Evolutionary conservation across 2,329 filamentous ascomycete genomes (phyloP).

Genomic region (Sclerotinia trifoliorum): DNA sequence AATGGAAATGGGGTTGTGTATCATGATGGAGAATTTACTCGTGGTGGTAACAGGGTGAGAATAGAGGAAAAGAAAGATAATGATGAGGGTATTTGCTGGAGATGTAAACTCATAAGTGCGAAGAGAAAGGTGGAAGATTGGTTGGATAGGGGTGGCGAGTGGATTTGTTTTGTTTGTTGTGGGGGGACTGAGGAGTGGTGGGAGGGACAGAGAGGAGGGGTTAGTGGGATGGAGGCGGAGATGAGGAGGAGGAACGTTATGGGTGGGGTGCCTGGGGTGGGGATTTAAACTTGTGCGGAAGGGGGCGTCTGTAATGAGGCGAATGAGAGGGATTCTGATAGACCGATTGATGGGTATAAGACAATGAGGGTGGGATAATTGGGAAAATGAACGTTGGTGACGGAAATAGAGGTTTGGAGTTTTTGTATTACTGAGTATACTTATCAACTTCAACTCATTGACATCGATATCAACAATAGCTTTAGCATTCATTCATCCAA

Average conservation of each 20-base stretch:
- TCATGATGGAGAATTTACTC: no score
- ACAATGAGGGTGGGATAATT: background rate
- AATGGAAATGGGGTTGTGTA: background rate
- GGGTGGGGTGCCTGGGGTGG: conserved; percentile 2
- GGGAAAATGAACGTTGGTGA: background rate
- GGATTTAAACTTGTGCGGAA: background rate
- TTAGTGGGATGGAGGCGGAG: background rate
- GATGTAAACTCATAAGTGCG: conserved; percentile 31
- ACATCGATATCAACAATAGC: conserved; percentile 5
- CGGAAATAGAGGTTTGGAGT: background rate
- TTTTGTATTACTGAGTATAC: background rate
- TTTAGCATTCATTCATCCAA: conserved; percentile 1
- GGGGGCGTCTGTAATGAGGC: no score
- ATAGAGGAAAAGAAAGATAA: background rate
- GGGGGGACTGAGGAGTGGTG: conserved; percentile 32
- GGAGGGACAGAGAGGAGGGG: background rate
- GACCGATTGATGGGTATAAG: background rate
- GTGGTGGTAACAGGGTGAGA: background rate
- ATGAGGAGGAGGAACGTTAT: conserved; percentile 15
- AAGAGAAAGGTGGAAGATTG: conserved; percentile 31
- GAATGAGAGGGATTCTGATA: background rate
- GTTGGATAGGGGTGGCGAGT: conserved; percentile 27
- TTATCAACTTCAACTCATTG: background rate
- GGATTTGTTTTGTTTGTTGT: conserved; percentile 35
- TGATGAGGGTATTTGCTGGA: conserved; percentile 31